phyloP scores from a whole-genome alignment of 2,329 filamentous ascomycete genomes.

The Graphilbum sp. region DNA sequence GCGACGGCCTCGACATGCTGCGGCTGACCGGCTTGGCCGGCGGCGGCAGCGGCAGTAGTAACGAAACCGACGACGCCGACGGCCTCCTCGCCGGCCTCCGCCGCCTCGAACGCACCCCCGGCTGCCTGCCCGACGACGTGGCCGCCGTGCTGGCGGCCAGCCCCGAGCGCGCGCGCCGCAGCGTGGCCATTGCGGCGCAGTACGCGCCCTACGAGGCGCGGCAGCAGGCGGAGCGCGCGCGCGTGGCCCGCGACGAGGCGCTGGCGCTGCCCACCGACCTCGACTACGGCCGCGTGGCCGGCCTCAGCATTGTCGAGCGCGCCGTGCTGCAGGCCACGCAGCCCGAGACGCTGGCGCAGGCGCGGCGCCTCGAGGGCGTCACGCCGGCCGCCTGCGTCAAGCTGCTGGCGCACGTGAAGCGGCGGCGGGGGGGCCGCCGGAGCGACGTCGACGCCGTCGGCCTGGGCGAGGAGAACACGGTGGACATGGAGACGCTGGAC shows the following conservation, averaged over 20 bases:
- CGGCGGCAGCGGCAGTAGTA: too few species aligned
- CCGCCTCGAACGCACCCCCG: too few species aligned
- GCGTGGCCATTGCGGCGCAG: slow-evolving; percentile 65
- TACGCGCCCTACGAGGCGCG: slow-evolving; percentile 77
- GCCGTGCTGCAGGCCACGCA: slow-evolving; percentile 49
- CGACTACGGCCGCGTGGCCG: slow-evolving; percentile 57
- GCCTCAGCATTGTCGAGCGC: slow-evolving; percentile 67
- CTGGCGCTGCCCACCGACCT: slow-evolving; percentile 56
- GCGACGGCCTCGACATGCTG: slow-evolving; percentile 66
- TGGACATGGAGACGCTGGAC: slow-evolving; percentile 24
- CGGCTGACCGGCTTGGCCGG: slow-evolving; percentile 40
- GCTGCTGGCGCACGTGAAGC: slow-evolving; percentile 41
- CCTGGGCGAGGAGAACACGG: too few species aligned
- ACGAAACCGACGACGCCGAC: too few species aligned
- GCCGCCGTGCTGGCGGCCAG: slow-evolving; percentile 33
- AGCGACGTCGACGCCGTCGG: too few species aligned
- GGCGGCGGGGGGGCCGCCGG: neutral
- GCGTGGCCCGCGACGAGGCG: slow-evolving; percentile 61
- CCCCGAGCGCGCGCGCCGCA: slow-evolving; percentile 18
- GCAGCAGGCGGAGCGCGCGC: slow-evolving; percentile 49
- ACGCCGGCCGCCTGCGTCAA: slow-evolving; percentile 43
- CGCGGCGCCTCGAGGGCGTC: slow-evolving; percentile 68
- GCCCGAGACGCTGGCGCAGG: slow-evolving; percentile 80
- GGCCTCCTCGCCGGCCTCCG: too few species aligned
- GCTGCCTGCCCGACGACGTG: slow-evolving; percentile 27